Evolutionary conservation across 2,329 filamentous ascomycete species (phyloP).

Genomic region (Tolypocladium endophyticum): DNA sequence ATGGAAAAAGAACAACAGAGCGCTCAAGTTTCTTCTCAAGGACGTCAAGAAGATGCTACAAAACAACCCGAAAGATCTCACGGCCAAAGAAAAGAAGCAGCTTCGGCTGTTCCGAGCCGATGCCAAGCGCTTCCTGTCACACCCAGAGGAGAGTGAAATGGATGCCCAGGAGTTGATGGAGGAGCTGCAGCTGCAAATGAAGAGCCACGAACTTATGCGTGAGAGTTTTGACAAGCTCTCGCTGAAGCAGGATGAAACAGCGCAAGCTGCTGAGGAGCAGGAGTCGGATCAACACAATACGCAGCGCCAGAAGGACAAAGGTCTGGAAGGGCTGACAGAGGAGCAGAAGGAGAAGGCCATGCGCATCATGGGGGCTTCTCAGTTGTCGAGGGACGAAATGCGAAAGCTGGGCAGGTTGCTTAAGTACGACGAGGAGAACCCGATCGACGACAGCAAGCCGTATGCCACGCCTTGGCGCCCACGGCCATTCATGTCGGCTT

Average conservation of each 20-base stretch:
- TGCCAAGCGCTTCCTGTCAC: slow-evolving; percentile 48
- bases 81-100: slow-evolving; percentile 63
- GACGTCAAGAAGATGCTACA: slow-evolving; percentile 22
- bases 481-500: slow-evolving; percentile 76
- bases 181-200: slow-evolving; percentile 21
- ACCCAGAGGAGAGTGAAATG: slow-evolving; percentile 19
- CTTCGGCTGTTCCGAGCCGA: slow-evolving; percentile 62
- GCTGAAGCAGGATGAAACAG: slow-evolving; percentile 5
- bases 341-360: slow-evolving; percentile 21
- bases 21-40: slow-evolving; percentile 17
- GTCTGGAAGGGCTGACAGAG: slow-evolving; percentile 20
- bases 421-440: slow-evolving; percentile 59
- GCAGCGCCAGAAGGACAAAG: slow-evolving; percentile 21
- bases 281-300: slow-evolving; percentile 14
- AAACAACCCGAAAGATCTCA: slow-evolving; percentile 39
- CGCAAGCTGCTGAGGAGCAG: slow-evolving; percentile 7
- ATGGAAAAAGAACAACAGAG: slow-evolving; percentile 13
- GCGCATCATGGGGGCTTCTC: slow-evolving; percentile 20
- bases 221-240: slow-evolving; percentile 18
- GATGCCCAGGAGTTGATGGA: slow-evolving; percentile 17
- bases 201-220: slow-evolving; percentile 20
- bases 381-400: slow-evolving; percentile 38
- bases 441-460: slow-evolving; percentile 64
- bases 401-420: slow-evolving; percentile 46
- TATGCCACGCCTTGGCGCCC: slow-evolving; percentile 90